Percentiles rank a stretch among this genome's conserved stretches.
Evolutionary conservation across 2,329 filamentous ascomycete species (phyloP).

Genomic region (Aureobasidium sp.): DNA sequence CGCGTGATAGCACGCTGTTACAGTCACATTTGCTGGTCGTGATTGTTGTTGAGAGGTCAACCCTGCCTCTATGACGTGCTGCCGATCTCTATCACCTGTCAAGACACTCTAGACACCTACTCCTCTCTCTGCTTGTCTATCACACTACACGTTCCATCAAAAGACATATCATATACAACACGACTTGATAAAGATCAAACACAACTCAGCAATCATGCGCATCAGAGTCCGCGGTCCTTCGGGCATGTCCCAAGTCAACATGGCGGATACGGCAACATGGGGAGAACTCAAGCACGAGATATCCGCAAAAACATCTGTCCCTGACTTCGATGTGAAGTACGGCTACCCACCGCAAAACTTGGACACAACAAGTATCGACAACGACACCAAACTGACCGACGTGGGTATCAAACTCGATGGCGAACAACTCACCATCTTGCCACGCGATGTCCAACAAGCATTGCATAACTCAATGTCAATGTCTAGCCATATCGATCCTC

Average conservation of each 20-base stretch:
- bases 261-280: constrained; percentile 74
- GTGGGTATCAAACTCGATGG: constrained; percentile 70
- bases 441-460: constrained; percentile 44
- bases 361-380: constrained; percentile 60
- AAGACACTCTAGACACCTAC: background rate
- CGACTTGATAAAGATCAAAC: background rate
- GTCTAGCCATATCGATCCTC: constrained; percentile 27
- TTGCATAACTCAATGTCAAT: constrained; percentile 38
- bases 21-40: too few relatives aligned
- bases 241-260: constrained; percentile 74
- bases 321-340: constrained; percentile 80
- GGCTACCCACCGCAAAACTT: constrained; percentile 84
- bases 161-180: background rate
- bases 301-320: constrained; percentile 68
- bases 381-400: constrained; percentile 56
- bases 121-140: background rate
- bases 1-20: too few relatives aligned
- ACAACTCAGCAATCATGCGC: constrained; percentile 61
- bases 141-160: background rate
- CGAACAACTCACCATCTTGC: constrained; percentile 72
- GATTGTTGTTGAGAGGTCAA: background rate
- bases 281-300: constrained; percentile 68
- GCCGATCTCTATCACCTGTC: constrained; percentile 1
- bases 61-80: constrained; percentile 3
- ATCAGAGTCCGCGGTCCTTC: constrained; percentile 79